Percentiles rank a stretch among this genome's conserved stretches.
phyloP scores from a whole-genome alignment of 2,329 filamentous ascomycete species.

The Aspergillus japonicus region DNA sequence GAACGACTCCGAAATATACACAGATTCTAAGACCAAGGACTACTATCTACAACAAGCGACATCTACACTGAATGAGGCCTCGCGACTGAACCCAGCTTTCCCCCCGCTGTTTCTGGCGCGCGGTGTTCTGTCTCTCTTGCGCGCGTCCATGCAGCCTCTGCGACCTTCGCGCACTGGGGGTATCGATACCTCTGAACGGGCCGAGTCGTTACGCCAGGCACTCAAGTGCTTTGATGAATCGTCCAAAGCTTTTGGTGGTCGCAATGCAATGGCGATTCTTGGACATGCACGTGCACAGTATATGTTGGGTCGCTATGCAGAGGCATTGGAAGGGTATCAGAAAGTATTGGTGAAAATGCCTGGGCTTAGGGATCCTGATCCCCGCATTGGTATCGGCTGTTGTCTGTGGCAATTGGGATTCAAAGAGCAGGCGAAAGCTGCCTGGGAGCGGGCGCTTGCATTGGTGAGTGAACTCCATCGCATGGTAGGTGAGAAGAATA shows the following conservation, averaged over 20 bases:
- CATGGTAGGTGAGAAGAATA: neutral
- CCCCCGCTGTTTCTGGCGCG: conserved; percentile 88
- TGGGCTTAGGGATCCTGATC: conserved; percentile 85
- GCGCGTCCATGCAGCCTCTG: conserved; percentile 78
- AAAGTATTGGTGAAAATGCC: conserved; percentile 83
- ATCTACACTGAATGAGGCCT: conserved; percentile 89
- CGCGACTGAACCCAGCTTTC: conserved; percentile 86
- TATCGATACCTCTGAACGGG: conserved; percentile 66
- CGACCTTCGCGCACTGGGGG: conserved; percentile 62
- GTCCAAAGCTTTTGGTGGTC: conserved; percentile 75
- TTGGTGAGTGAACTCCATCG: conserved; percentile 52
- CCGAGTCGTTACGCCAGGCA: conserved; percentile 78
- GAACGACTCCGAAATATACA: conserved; percentile 62
- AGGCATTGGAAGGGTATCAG: conserved; percentile 83
- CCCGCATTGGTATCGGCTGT: conserved; percentile 90
- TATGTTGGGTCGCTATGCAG: conserved; percentile 79
- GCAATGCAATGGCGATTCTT: conserved; percentile 89
- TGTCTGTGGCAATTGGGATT: conserved; percentile 96
- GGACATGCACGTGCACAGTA: conserved; percentile 86
- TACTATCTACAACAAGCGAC: conserved; percentile 90
- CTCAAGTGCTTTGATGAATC: conserved; percentile 95
- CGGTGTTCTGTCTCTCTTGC: conserved; percentile 82
- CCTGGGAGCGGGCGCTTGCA: conserved; percentile 86
- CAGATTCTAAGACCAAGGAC: conserved; percentile 86
- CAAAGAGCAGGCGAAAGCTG: conserved; percentile 85